Base-by-base conservation (phyloP, 352 stramenopile genomes). In the Phytophthora crassamura region DNA sequence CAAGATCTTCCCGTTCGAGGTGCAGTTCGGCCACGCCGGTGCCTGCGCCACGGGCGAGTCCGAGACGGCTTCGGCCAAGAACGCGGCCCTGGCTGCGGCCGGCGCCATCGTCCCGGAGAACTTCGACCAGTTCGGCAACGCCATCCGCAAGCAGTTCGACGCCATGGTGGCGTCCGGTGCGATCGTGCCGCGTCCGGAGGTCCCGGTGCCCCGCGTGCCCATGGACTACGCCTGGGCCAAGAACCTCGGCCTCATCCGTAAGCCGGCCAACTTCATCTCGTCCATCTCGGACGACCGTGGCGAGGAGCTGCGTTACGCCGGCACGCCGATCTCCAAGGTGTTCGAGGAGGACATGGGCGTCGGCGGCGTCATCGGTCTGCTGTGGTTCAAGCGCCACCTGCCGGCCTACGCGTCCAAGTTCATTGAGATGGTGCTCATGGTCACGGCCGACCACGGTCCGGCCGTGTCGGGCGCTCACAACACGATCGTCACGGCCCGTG, bases 201-300 rank as follows among this genome's bases (percentile, higher is more conserved):
- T 97, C 14, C 88, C 94, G 7, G 89, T 97, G 46, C 96, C 95
- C 1, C 98, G 95, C 69, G 93, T 99, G 56, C 96, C 96, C 5
- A 98, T 99, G 93, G 96, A 99, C 74, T 99, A 98, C 74, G 91
- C 90, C 9, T 99, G 95, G 95, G 96, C 96, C 50, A 98, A 98
- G 77, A 96, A 97, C 61, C 80, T 99, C 11, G 96, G 96, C 7
- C 82, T 99, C 16, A 97, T 99, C 57, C 89, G 96, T 68, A 99
- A 99, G 78, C 96, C 96, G 39, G 92, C 96, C 38, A 98, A 98
- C 75, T 99, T 99, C 66, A 98, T 99, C 76, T 98, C 95, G 34
- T 98, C 95, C 39, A 99, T 99, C 74, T 98, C 91, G 34, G 96
- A 99, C 68, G 96, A 99, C 77, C 90, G 96, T 72, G 96, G 96